Evolutionary conservation across 371 early-diverging fungal genomes (phyloP), one percentile per base, ranked within the genome.

Genomic region (Blyttiomyces sp.): DNA sequence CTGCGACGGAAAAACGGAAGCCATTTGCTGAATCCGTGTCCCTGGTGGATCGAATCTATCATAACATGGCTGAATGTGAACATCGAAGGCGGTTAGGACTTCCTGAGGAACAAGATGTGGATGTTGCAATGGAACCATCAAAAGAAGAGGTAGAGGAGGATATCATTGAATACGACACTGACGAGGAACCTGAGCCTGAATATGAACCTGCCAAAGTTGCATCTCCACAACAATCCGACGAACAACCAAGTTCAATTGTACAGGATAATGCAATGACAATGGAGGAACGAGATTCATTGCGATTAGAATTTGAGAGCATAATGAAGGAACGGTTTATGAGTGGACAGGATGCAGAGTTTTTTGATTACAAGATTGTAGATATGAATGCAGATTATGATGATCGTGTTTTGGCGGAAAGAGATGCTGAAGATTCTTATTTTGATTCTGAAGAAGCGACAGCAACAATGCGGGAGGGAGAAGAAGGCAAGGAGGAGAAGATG

Each of bases 351-450:
- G 27, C 26, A 23, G 58, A 45, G 11, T 66, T 56, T 44, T 49
- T 49, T 43, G 57, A 68, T 55, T 57, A 54, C 52, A 4, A 49
- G 32, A 17, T 17, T 11, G 56, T 68, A 16, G 68, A 68, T 43
- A 24, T 30, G 6, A 49, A 68, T 33, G 34, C 19, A 4, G 68
- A n/a, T 9, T 63, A 35, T 32, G 68, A 68, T 46, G 68, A 68
- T 46, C 43, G 35, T 7, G 50, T 23, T 5, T 43, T 3, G 44
- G 34, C 52, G 24, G 39, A 21, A 28, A 35, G 56, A 49, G 68
- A 68, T 30, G 51, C 45, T 36, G 57, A 68, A 42, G 68, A 68
- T 39, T 46, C 36, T 3, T 68, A 68, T 44, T 68, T 68, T 59
- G 68, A 68, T 42, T 3, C 44, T 4, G 62, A 62, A 26, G 61